A percentile compares a stretch with the other conserved stretches of the same genome.
These are phyloP conservation scores for Neoascochyta sp. DNA, from an alignment of 2,329 filamentous ascomycete species.

Conservation along the genomic window DNA sequence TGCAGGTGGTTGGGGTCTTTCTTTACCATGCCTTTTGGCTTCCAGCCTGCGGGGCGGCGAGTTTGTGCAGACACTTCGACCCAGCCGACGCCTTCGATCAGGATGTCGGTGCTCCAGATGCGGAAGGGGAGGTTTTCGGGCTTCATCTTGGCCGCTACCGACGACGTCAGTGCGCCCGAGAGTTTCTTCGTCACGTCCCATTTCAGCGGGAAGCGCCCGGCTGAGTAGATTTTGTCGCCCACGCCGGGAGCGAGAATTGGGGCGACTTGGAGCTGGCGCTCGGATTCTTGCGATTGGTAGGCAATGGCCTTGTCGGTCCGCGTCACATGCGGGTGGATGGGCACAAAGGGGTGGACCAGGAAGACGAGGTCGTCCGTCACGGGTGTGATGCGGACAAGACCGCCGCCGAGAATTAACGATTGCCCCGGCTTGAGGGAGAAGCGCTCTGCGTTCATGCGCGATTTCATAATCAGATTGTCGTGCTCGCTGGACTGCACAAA, in stretches of 20 bases:
- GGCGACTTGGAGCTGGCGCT: constrained; percentile 58
- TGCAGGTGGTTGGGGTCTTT: constrained; percentile 34
- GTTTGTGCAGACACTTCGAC: constrained; percentile 83
- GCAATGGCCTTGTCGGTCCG: constrained; percentile 73
- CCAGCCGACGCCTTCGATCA: constrained; percentile 93
- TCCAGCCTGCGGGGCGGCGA: constrained; percentile 45
- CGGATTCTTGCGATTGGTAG: constrained; percentile 57
- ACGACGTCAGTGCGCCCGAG: constrained; percentile 67
- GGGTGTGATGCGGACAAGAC: constrained; percentile 83
- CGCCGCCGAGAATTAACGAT: constrained; percentile 74
- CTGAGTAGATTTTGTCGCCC: constrained; percentile 43
- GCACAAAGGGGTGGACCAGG: constrained; percentile 82
- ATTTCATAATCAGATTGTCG: constrained; percentile 71
- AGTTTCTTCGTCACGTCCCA: constrained; percentile 81
- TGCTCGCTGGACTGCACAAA: constrained; percentile 66
- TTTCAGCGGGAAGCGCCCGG: constrained; percentile 69
- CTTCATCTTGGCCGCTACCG: constrained; percentile 59
- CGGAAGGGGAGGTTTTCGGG: constrained; percentile 72
- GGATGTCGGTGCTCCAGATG: constrained; percentile 74
- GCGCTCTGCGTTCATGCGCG: constrained; percentile 70
- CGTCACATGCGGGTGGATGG: constrained; percentile 72
- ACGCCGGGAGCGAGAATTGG: constrained; percentile 54
- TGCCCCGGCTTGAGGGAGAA: constrained; percentile 68
- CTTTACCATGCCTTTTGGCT: constrained; percentile 47
- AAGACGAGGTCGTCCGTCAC: constrained; percentile 61